Base-by-base conservation (phyloP, 2,329 filamentous ascomycete species). In the Exophiala sideris region DNA sequence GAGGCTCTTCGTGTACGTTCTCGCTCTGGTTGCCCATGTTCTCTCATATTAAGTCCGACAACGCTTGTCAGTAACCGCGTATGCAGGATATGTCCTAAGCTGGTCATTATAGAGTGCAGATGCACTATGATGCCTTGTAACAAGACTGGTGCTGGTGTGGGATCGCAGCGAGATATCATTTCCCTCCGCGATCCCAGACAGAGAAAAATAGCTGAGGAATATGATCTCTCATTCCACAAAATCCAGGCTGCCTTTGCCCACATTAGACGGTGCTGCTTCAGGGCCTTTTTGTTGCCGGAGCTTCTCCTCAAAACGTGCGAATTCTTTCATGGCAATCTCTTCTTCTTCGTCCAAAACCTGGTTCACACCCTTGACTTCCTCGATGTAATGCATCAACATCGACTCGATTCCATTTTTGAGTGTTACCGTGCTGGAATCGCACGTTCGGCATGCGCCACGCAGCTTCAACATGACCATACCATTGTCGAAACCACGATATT, bases 301-400 rank as follows among this genome's bases (percentile, higher is more conserved):
- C 69, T 87, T 96, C 76, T 96, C 89, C 71, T 97, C 92, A 68
- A 97, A 96, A 72, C 89, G 94, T 61, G 87, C 89, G 74, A 99
- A 97, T 68, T 97, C 92, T 64, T 85, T 75, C 66, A 92, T 73
- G 0, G 91, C 84, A 61, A 96, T 82, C 71, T 95, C 89, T 70
- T 97, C 94, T 73, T 96, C 94, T 65, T 89, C 82, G 65, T 97
- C 92, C 65, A 96, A 72, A 2, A 96, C 87, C 71, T 97, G 92
- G 60, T 89, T 83, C 39, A 99, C 92, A 2, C 88, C 89, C 71
- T 95, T 86, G 36, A 97, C 94, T 71, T 97, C 94, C 70, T 96
- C 91, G 61, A 97, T 96, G 71, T 94, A 94, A 71, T 92, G 89
- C 89, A 96, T 96, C 70, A 97, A 72, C 94, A 99, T 97, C 62